These are phyloP conservation scores for Inga laurina DNA, from an alignment of 306 rosid genomes.

Conservation along the genomic window DNA sequence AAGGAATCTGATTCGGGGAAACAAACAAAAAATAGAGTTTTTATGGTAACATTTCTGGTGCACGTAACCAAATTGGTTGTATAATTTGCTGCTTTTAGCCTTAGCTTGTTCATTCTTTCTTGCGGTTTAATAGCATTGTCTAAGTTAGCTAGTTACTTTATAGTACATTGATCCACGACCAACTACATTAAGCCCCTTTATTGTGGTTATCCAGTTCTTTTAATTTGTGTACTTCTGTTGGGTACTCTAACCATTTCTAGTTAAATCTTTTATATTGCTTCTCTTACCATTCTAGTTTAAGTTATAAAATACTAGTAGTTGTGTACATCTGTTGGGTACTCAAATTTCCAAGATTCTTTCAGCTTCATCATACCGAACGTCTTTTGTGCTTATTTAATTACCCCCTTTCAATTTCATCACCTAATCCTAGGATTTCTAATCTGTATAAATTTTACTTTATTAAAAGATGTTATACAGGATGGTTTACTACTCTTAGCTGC, in stretches of 20 bases:
- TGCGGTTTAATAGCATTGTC: not conserved
- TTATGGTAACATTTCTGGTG: not conserved
- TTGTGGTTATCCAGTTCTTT: not conserved
- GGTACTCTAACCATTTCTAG: not conserved
- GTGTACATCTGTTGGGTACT: too few relatives aligned
- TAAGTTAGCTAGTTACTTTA: not conserved
- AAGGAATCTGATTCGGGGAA: not conserved
- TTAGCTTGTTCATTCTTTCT: not conserved
- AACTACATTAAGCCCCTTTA: not conserved
- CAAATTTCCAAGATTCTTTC: not conserved
- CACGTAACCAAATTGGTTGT: not conserved
- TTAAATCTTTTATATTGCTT: not conserved
- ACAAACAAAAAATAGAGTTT: not conserved
- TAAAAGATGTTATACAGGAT: too few relatives aligned
- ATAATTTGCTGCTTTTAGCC: not conserved
- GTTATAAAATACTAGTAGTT: not conserved
- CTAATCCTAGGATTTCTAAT: not conserved
- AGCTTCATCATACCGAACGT: not conserved
- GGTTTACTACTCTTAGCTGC: too few relatives aligned
- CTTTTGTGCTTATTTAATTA: not conserved
- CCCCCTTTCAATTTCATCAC: not conserved
- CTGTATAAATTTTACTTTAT: too few relatives aligned
- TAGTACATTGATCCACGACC: not conserved
- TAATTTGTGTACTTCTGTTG: not conserved
- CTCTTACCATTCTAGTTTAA: not conserved